These are phyloP conservation scores for Quercus tomentella DNA, from an alignment of 331 rosid species.

Conservation along the genomic window DNA sequence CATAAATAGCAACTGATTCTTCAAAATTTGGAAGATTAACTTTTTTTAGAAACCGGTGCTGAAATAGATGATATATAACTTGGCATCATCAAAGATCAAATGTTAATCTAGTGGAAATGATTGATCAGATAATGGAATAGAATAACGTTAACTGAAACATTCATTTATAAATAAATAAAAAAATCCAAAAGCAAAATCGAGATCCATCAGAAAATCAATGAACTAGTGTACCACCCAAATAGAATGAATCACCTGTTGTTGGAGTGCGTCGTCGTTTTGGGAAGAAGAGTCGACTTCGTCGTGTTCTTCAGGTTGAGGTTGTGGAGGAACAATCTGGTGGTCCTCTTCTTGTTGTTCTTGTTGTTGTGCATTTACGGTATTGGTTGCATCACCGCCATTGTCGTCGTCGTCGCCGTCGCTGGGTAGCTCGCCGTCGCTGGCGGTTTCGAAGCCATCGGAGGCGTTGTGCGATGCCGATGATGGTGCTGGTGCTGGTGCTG, in stretches of 20 bases:
- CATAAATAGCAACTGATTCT: too few species aligned
- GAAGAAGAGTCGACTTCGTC: background rate
- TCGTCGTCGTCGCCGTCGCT: conserved; percentile 33
- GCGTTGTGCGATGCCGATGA: conserved; percentile 12
- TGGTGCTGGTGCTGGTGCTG: background rate
- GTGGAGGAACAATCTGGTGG: conserved; percentile 13
- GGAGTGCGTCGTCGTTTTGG: conserved; percentile 34
- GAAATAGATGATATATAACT: too few species aligned
- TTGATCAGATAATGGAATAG: too few species aligned
- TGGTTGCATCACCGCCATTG: background rate
- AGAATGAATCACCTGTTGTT: conserved; percentile 1
- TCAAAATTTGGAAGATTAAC: too few species aligned
- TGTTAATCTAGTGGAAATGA: too few species aligned
- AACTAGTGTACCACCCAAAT: too few species aligned
- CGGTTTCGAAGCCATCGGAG: conserved; percentile 82
- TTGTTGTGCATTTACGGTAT: background rate
- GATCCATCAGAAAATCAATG: background rate
- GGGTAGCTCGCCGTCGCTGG: conserved; percentile 72
- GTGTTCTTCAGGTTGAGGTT: background rate
- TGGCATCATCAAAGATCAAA: too few species aligned
- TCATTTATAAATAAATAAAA: background rate
- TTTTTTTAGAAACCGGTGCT: too few species aligned
- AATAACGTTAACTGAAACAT: too few species aligned
- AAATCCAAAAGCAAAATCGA: background rate
- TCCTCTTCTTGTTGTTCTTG: background rate